phyloP scores from a whole-genome alignment of 1,284 basidiomycete genomes.

The Puccinia brachypodii region DNA sequence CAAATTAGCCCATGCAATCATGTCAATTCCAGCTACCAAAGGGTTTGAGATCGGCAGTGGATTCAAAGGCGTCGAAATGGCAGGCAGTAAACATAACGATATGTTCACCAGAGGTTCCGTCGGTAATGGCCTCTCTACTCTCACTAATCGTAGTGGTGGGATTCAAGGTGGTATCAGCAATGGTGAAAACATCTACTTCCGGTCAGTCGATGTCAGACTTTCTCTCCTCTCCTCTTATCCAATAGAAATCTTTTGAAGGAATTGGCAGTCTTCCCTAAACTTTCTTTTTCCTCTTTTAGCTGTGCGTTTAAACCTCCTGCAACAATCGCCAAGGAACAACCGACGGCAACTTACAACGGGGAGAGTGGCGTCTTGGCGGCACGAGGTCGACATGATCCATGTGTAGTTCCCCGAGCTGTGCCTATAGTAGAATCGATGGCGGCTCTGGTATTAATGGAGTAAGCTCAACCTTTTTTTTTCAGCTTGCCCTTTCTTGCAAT shows the following conservation, averaged over 20 bases:
- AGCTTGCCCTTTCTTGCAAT: not conserved
- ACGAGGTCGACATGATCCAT: constrained; percentile 92
- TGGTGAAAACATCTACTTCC: constrained; percentile 96
- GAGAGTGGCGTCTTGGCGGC: constrained; percentile 81
- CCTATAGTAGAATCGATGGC: constrained; percentile 99
- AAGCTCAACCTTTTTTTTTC: constrained; percentile 5
- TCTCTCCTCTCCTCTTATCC: too few species aligned
- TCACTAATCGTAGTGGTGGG: constrained; percentile 94
- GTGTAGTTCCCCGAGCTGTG: constrained; percentile 91
- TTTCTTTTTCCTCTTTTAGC: constrained; percentile 61
- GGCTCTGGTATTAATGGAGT: constrained; percentile 87
- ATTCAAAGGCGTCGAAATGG: constrained; percentile 91
- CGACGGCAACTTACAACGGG: constrained; percentile 89
- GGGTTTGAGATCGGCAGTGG: constrained; percentile 98
- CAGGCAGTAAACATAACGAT: constrained; percentile 92
- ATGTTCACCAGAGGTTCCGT: constrained; percentile 71
- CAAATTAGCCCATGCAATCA: constrained; percentile 93
- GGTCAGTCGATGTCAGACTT: constrained; percentile 61
- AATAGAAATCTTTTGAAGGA: too few species aligned
- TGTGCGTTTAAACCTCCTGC: constrained; percentile 98
- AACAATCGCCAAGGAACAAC: constrained; percentile 89
- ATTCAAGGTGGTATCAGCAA: constrained; percentile 98
- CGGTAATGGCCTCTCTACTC: constrained; percentile 71
- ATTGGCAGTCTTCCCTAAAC: too few species aligned
- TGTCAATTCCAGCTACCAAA: constrained; percentile 98